Evolutionary conservation across 2,329 filamentous ascomycete genomes (phyloP), one percentile per base, ranked within the genome.

Genomic region (Ramichloridium luteum): DNA sequence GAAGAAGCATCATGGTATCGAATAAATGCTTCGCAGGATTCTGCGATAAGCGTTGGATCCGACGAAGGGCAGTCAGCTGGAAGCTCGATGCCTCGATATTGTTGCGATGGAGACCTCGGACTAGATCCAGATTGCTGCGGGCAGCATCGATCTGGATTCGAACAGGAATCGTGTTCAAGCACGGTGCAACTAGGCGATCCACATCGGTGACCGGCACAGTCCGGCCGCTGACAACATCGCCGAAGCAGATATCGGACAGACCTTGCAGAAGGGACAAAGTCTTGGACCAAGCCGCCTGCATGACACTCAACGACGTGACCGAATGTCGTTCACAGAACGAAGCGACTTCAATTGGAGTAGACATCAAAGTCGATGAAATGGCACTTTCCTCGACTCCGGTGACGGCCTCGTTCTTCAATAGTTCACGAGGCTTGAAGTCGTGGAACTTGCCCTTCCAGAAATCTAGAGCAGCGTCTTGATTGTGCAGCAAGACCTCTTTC

Each of bases 81-180:
- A 78, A 77, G 1, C 67, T 62, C 12, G 88, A 46, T 2, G 75
- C 56, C 1, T 75, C 64, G 0, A 70, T 58, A 47, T 81, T 85
- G 15, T 72, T 51, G 0, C 56, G 55, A 31, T 85, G 77, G 2
- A 83, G 63, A 2, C 59, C 52, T 35, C 68, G 70, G 15, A 79
- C 57, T 8, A 85, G 50, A 4, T 75, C 67, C 1, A 64, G 45
- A 35, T 76, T 74, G 11, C 64, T 67, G 1, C 54, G 59, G 2
- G 52, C 52, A 3, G 50, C 49, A 1, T 64, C 56, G 6, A 80
- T 38, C 17, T 72, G 57, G 11, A 74, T 58, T 15, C 83, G 70
- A 2, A 85, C 50, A 0, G 86, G 84, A 9, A 93, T 58, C 0
- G 86, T 93, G 50, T 93, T 94, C 64, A 94, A 93, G 52, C 84